Conservation (phyloP, 2,329 filamentous ascomycete species). For the Fusarium gaditjirri region DNA sequence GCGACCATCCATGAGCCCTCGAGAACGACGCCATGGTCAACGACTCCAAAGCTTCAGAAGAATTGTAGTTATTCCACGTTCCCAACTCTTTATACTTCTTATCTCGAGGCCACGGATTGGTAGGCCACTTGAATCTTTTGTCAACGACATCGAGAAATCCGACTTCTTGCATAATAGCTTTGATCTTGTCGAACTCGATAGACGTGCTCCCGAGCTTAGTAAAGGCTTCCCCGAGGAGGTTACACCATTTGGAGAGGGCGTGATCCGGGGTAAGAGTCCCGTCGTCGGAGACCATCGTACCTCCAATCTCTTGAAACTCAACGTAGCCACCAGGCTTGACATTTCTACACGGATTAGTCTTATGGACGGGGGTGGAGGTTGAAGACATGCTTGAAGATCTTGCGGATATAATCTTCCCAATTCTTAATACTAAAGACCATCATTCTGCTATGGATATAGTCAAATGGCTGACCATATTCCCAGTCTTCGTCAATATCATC, state of each 20-base stretch:
- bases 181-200: neutral
- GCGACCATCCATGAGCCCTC: slow-evolving; percentile 17
- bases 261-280: neutral
- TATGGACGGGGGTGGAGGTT: accelerated
- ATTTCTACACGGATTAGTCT: neutral
- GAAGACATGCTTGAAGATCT: neutral
- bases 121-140: slow-evolving; percentile 8
- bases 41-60: neutral
- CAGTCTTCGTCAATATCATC: neutral
- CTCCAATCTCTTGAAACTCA: slow-evolving; percentile 9
- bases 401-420: neutral
- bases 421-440: neutral
- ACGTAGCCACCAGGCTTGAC: neutral
- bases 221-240: neutral
- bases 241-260: neutral
- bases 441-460: slow-evolving; percentile 9
- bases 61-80: slow-evolving; percentile 7
- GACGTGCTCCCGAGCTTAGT: neutral
- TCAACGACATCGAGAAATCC: slow-evolving; percentile 6
- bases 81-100: slow-evolving; percentile 24
- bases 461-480: neutral
- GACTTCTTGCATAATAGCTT: neutral
- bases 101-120: slow-evolving; percentile 19
- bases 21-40: slow-evolving; percentile 19
- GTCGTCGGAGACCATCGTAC: neutral